Percentiles rank a stretch among this genome's conserved stretches.
Conservation (phyloP, 108 stramenopile genomes). For the Discostella pseudostelligera region DNA sequence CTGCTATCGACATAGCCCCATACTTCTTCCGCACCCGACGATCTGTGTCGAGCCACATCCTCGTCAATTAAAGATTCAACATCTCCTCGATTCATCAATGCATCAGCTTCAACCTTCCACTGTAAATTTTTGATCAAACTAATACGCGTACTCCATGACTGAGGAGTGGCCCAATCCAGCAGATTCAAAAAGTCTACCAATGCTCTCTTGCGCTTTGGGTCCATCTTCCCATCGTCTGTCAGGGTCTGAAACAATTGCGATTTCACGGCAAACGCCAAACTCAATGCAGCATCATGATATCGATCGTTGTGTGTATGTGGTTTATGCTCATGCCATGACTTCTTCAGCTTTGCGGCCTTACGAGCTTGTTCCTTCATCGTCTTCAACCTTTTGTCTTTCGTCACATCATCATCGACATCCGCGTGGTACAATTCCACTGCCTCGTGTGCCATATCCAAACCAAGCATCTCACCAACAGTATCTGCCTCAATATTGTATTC, state of each 20-base stretch:
- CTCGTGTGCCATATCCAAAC: slow-evolving; percentile 26
- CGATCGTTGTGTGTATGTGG: slow-evolving; percentile 32
- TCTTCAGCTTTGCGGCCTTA: slow-evolving; percentile 22
- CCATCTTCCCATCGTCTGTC: slow-evolving; percentile 29
- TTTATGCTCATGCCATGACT: slow-evolving; percentile 20
- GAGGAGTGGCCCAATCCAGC: slow-evolving; percentile 40
- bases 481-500: slow-evolving; percentile 22
- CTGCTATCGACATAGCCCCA: slow-evolving; percentile 30
- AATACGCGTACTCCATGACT: slow-evolving; percentile 23
- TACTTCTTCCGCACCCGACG: slow-evolving; percentile 2
- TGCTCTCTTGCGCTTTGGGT: slow-evolving; percentile 16
- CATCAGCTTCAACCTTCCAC: slow-evolving; percentile 20
- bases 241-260: slow-evolving; percentile 25
- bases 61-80: slow-evolving; percentile 20
- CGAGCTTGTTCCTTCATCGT: slow-evolving; percentile 7
- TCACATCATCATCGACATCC: slow-evolving; percentile 11
- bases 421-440: slow-evolving; percentile 5
- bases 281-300: slow-evolving; percentile 42
- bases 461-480: slow-evolving; percentile 16
- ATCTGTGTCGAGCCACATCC: slow-evolving; percentile 24
- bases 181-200: slow-evolving; percentile 35
- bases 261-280: slow-evolving; percentile 41
- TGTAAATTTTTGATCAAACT: slow-evolving; percentile 26
- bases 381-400: neutral
- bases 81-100: slow-evolving; percentile 3